Conservation (phyloP, 352 stramenopile species). For the Globisporangium takayamanum region DNA sequence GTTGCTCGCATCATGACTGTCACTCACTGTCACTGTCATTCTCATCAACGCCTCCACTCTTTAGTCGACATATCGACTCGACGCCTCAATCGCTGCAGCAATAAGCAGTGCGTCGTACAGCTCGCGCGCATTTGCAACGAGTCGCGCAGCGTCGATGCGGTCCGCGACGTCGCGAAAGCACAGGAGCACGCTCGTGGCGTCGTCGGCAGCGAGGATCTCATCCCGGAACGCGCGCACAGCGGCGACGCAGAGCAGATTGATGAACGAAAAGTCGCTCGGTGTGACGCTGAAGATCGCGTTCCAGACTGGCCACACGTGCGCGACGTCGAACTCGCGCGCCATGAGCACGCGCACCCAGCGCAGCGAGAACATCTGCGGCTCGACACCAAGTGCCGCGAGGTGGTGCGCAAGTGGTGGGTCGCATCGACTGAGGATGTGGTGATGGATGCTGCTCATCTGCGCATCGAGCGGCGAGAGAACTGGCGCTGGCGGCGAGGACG, state of each 20-base stretch:
- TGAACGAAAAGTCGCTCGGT: constrained; percentile 64
- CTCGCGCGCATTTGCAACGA: constrained; percentile 55
- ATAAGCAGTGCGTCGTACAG: constrained; percentile 64
- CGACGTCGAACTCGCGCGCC: constrained; percentile 64
- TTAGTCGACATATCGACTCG: constrained; percentile 8
- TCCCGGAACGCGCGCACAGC: constrained; percentile 58
- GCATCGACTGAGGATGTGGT: constrained; percentile 52
- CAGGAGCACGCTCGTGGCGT: constrained; percentile 49
- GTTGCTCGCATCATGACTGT: not conserved
- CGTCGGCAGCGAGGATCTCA: constrained; percentile 54
- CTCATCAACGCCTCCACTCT: not conserved
- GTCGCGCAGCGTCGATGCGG: constrained; percentile 34
- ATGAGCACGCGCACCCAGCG: constrained; percentile 75
- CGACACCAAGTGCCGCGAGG: constrained; percentile 36
- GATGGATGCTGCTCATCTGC: constrained; percentile 71
- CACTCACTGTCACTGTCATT: not conserved
- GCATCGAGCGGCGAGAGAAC: constrained; percentile 43
- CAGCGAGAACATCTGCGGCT: constrained; percentile 70
- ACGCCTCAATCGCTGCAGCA: constrained; percentile 49
- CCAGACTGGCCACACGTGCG: constrained; percentile 77
- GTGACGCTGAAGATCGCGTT: constrained; percentile 74
- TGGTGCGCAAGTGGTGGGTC: constrained; percentile 56
- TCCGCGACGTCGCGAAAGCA: constrained; percentile 51
- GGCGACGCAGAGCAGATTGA: constrained; percentile 72
- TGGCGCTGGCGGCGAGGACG: not conserved